Base-by-base conservation (phyloP, 371 early-diverging fungal species). In the Rhizopus microsporus region DNA sequence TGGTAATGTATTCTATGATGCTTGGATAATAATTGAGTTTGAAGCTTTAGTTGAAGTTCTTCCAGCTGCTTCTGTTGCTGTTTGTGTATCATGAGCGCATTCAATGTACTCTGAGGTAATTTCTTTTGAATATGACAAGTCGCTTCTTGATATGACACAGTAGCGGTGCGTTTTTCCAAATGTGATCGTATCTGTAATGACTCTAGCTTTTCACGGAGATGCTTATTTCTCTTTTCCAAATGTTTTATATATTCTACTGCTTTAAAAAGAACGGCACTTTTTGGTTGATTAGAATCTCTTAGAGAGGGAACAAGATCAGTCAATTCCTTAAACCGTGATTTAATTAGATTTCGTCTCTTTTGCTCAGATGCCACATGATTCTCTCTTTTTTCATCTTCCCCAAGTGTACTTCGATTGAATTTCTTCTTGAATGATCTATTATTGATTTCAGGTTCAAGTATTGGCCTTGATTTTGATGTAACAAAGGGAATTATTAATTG, bases 321-420 rank as follows among this genome's bases (percentile, higher is more conserved):
- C 51, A 95, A 78, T 56, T 89, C 87, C 58, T 89, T 89, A 71
- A 93, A 93, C 3, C 93, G 92, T 16, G 75, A 68, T 5, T 92
- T 84, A 64, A 95, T 94, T 59, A 91, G 91, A 47, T 89, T 89
- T 7, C 95, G 83, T 23, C 95, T 87, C 62, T 92, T 91, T 67
- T 95, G 92, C 64, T 95, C 95, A 10, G 92, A 91, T 0, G 88
- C 91, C 68, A 94, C 93, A 70, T 95, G 95, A 68, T 93, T 95
- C 4, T 88, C 86, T 56, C 91, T 81, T 71, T 95, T 95, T 56
- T 95, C 93, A n/a, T 88, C 81, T 34, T 88, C 90, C 0, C 91
- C 86, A 52, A 93, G 61, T 70, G 62, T 88, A 84, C 30, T 54
- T 35, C 38, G 23, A 31, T 52, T 51, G 40, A 35, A 23, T 23